phyloP scores from a whole-genome alignment of 2,329 filamentous ascomycete genomes.

The Emmonsiellopsis sp. region DNA sequence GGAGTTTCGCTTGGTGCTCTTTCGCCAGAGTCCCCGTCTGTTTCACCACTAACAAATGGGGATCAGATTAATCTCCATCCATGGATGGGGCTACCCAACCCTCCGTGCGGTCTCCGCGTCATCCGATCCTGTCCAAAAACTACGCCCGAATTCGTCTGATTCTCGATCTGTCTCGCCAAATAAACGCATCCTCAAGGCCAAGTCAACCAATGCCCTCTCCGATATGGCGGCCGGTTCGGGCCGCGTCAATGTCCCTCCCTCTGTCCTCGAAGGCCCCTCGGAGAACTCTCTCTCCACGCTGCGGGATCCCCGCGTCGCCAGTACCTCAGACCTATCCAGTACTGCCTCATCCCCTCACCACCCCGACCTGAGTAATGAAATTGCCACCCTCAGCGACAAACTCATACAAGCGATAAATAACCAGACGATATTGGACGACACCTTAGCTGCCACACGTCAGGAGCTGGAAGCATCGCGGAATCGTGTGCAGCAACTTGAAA shows the following conservation, averaged over 20 bases:
- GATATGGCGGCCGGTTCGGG: conserved; percentile 23
- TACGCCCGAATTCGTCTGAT: conserved; percentile 20
- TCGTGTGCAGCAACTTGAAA: conserved; percentile 59
- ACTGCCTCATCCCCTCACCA: conserved; percentile 34
- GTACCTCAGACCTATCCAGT: conserved; percentile 26
- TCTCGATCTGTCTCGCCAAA: conserved; percentile 25
- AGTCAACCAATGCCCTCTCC: conserved; percentile 34
- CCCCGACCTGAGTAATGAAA: conserved; percentile 61
- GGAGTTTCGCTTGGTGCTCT: no score
- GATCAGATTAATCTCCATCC: conserved; percentile 10
- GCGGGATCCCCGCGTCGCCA: conserved; percentile 32
- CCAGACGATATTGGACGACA: conserved; percentile 85
- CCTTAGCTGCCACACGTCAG: conserved; percentile 68
- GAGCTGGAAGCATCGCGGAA: conserved; percentile 68
- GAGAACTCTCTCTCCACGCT: conserved; percentile 38
- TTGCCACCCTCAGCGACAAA: conserved; percentile 86
- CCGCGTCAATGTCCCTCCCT: conserved; percentile 14
- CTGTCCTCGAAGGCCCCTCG: conserved; percentile 22
- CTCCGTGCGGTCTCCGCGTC: conserved; percentile 4
- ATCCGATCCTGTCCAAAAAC: conserved; percentile 7
- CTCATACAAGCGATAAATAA: conserved; percentile 96
- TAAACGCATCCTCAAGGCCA: conserved; percentile 33
- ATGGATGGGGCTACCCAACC: conserved; percentile 7
- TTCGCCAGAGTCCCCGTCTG: not conserved
- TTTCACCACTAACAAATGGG: not conserved